Evolutionary conservation across 345 rosid genomes (phyloP), one percentile per base, ranked within the genome.

Genomic region (Chamaenerion angustifolium): DNA sequence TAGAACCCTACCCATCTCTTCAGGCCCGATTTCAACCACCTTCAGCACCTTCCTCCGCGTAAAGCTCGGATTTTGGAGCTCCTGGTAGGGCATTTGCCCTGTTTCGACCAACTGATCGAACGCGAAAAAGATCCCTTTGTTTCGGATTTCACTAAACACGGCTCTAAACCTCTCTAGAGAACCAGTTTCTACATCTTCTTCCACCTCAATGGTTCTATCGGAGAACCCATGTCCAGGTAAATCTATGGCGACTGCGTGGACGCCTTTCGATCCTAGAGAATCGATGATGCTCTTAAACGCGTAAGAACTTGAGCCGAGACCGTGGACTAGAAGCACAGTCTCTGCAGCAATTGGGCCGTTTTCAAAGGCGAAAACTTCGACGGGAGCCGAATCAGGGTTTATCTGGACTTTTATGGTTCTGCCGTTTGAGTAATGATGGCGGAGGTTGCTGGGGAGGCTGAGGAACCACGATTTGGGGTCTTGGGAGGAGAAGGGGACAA

Each of bases 151-250:
- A 45, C 56, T 62, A 69, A 76, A 83, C 51, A 66, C 92, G 60
- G 81, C 86, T 52, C 63, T 56, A 54, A 90, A 68, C 73, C 78
- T 79, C 66, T 64, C 83, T 0, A 79, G 41, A 58, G 47, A 42
- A 40, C 94, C 94, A 59, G 56, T 51, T 18, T 68, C 73, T 54
- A 75, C 62, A 62, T 71, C 78, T 68, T 74, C 84, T 57, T 74
- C 94, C 42, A 67, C 92, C 27, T 73, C 62, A 46, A 59, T 52
- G 11, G 81, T 69, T 54, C 82, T 83, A 56, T 90, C 98, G 13
- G 98, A 90, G 61, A 90, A 86, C 44, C 98, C 98, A 68, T 68
- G 76, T 43, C 98, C 98, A 12, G 98, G 98, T 56, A 90, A 73
- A 75, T 86, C 98, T 55, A 90, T 31, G n/a, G 83, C 86, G n/a